phyloP scores from a whole-genome alignment of 345 rosid genomes.

The Populus davidiana region DNA sequence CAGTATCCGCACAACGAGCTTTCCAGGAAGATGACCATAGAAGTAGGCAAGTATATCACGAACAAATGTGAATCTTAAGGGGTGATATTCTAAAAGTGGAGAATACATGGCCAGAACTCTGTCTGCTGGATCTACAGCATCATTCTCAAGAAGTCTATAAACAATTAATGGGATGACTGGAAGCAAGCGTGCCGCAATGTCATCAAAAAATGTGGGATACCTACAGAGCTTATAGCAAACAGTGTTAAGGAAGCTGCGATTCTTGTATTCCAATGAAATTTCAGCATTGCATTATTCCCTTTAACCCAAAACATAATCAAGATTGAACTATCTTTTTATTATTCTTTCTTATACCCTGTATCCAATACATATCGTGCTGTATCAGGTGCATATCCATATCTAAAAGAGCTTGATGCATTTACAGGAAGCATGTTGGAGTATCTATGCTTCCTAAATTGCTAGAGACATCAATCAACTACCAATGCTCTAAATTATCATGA shows the following conservation, averaged over 20 bases:
- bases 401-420: too few relatives aligned
- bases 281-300: not conserved
- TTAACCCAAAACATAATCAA: too few relatives aligned
- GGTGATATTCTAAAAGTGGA: constrained; percentile 68
- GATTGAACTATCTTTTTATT: too few relatives aligned
- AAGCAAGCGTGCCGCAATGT: constrained; percentile 82
- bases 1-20: constrained; percentile 66
- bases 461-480: too few relatives aligned
- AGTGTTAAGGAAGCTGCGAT: constrained; percentile 11
- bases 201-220: constrained; percentile 95
- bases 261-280: not conserved
- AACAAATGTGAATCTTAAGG: constrained; percentile 89
- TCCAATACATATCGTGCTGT: too few relatives aligned
- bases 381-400: too few relatives aligned
- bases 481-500: too few relatives aligned
- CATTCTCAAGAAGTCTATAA: constrained; percentile 91
- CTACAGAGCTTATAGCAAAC: constrained; percentile 39
- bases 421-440: too few relatives aligned
- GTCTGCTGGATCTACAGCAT: constrained; percentile 75
- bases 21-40: constrained; percentile 85
- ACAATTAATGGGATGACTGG: constrained; percentile 90
- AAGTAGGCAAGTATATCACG: constrained; percentile 96
- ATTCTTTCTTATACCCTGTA: too few relatives aligned
- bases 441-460: too few relatives aligned
- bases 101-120: constrained; percentile 56